Percentiles rank a stretch among this genome's conserved stretches.
Conservation (phyloP, 164 flowering plant species). For the Dillenia suffruticosa region DNA sequence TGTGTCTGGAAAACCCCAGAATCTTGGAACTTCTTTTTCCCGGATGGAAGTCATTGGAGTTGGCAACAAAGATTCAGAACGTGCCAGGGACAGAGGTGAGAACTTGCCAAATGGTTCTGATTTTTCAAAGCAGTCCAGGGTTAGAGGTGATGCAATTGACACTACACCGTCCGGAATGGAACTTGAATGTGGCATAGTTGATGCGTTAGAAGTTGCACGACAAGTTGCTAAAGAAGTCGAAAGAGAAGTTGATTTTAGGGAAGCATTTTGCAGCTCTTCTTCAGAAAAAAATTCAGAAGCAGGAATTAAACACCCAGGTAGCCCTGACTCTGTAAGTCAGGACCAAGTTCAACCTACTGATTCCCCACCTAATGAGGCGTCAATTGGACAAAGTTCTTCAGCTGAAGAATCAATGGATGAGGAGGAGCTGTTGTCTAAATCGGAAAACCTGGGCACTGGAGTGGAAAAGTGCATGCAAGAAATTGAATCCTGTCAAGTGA, state of each 20-base stretch:
- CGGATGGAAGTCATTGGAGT: constrained; percentile 25
- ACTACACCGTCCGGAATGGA: constrained; percentile 43
- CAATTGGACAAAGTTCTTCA: constrained; percentile 19
- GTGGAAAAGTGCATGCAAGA: constrained; percentile 25
- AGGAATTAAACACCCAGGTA: constrained; percentile 32
- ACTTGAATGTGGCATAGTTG: constrained; percentile 64
- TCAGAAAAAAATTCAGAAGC: constrained; percentile 47
- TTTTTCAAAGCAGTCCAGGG: constrained; percentile 18
- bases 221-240: constrained; percentile 79
- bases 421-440: constrained; percentile 18
- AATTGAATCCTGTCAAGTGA: constrained; percentile 38
- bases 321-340: constrained; percentile 51
- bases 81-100: constrained; percentile 17
- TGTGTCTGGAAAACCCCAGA: constrained; percentile 16
- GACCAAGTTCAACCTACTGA: constrained; percentile 25
- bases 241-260: constrained; percentile 52
- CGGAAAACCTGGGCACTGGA: constrained; percentile 20
- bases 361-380: constrained; percentile 23
- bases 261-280: constrained; percentile 51
- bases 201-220: constrained; percentile 81
- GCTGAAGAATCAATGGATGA: constrained; percentile 22
- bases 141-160: constrained; percentile 16
- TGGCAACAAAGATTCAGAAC: constrained; percentile 17
- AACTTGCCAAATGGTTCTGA: constrained; percentile 17
- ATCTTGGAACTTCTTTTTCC: constrained; percentile 18